phyloP scores from a whole-genome alignment of 2,329 filamentous ascomycete genomes.

The Zarea fungicola region DNA sequence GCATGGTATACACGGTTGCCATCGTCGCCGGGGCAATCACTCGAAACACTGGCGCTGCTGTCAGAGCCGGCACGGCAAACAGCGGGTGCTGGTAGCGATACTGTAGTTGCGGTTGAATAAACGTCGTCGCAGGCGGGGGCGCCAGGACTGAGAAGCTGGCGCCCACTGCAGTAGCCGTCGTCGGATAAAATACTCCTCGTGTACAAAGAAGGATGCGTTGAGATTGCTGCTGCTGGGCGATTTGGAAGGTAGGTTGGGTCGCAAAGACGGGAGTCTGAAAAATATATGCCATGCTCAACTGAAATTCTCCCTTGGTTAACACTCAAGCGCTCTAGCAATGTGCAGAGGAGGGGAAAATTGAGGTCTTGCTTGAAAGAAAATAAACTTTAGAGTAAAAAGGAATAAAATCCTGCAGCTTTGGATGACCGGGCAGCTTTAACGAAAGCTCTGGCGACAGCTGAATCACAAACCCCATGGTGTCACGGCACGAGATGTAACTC shows the following conservation, averaged over 20 bases:
- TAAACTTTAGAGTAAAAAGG: no score
- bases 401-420: no score
- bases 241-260: background rate
- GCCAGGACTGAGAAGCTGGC: conserved; percentile 9
- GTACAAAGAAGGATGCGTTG: conserved; percentile 15
- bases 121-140: conserved; percentile 15
- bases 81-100: background rate
- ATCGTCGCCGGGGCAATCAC: background rate
- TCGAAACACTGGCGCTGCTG: no score
- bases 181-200: background rate
- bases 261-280: conserved; percentile 23
- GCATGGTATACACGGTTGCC: background rate
- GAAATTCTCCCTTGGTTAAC: background rate
- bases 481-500: no score
- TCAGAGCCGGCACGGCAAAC: background rate
- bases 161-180: background rate
- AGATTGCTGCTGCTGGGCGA: background rate
- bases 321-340: background rate
- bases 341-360: background rate
- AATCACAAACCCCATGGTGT: no score
- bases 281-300: conserved; percentile 21
- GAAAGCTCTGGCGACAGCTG: no score
- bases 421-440: no score
- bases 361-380: no score
- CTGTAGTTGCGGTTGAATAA: no score